phyloP scores from a whole-genome alignment of 768 basidiomycete species.

The Boletus reticulatus region DNA sequence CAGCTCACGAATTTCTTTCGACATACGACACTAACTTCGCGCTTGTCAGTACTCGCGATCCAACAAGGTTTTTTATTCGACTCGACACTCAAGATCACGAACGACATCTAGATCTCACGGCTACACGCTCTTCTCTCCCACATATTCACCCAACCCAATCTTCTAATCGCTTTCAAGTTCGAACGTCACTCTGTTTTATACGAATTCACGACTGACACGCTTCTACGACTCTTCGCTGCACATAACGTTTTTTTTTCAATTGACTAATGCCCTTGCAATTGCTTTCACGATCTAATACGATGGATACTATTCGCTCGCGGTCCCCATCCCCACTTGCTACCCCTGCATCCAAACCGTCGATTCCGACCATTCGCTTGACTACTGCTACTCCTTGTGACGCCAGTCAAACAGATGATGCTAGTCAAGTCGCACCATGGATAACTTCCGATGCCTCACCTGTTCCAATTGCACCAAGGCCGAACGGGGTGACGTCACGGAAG shows the following conservation, averaged over 20 bases:
- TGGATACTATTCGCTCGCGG: conserved; percentile 23
- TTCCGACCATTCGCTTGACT: conserved; percentile 69
- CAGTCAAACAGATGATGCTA: conserved; percentile 32
- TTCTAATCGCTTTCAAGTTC: conserved; percentile 17
- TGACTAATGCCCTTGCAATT: conserved; percentile 31
- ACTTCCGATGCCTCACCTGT: conserved; percentile 5
- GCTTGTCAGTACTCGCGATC: conserved; percentile 14
- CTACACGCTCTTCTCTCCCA: conserved; percentile 2
- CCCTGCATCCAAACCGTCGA: conserved; percentile 27
- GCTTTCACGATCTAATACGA: conserved; percentile 26
- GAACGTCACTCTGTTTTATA: conserved; percentile 21
- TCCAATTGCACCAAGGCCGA: conserved; percentile 31
- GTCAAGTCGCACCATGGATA: conserved; percentile 26
- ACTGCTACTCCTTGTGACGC: conserved; percentile 62
- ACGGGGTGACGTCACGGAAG: conserved; percentile 32
- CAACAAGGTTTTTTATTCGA: conserved; percentile 16
- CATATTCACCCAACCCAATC: background rate
- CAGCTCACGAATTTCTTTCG: conserved; percentile 23
- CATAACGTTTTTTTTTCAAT: conserved; percentile 25
- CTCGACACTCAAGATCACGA: conserved; percentile 20
- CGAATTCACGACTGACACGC: conserved; percentile 22
- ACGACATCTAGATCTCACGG: conserved; percentile 25
- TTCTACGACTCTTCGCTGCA: conserved; percentile 15
- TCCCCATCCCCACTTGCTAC: conserved; percentile 30
- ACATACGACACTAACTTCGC: conserved; percentile 15